These are phyloP conservation scores for Quercus wislizeni DNA, from an alignment of 306 rosid genomes.

Conservation along the genomic window DNA sequence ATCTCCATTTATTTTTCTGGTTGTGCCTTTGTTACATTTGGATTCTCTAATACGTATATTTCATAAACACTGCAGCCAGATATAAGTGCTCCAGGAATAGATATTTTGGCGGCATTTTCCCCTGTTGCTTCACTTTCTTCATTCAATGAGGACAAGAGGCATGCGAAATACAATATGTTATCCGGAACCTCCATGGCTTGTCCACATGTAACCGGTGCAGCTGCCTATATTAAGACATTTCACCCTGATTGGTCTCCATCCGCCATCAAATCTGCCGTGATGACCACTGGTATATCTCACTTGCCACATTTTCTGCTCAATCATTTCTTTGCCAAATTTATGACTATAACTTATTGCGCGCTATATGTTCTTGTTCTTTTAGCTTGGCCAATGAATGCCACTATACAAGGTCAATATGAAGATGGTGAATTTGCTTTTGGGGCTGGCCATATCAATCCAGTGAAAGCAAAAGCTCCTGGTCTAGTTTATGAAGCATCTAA, in stretches of 20 bases:
- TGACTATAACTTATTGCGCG: not conserved
- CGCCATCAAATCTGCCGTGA: conserved; percentile 27
- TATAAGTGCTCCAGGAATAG: conserved; percentile 28
- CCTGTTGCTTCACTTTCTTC: not conserved
- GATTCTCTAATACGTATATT: too few relatives aligned
- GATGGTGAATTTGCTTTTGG: conserved; percentile 31
- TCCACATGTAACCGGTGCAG: conserved; percentile 34
- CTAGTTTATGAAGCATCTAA: conserved; percentile 36
- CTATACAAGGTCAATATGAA: not conserved
- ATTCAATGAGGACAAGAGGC: not conserved
- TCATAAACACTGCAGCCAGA: conserved; percentile 18
- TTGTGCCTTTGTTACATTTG: not conserved
- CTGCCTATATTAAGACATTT: conserved; percentile 26
- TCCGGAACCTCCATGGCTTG: conserved; percentile 44
- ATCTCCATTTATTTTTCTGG: not conserved
- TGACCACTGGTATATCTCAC: conserved; percentile 17
- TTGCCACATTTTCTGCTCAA: too few relatives aligned
- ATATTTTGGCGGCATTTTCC: conserved; percentile 35
- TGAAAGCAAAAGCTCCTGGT: conserved; percentile 22
- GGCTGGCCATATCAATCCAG: conserved; percentile 29
- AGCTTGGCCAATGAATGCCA: conserved; percentile 26
- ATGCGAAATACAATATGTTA: not conserved
- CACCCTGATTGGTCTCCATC: conserved; percentile 33
- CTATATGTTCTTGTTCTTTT: not conserved
- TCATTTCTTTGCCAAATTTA: too few relatives aligned